Base-by-base conservation (phyloP, 2,329 filamentous ascomycete species). In the Xylariaceae sp. region DNA sequence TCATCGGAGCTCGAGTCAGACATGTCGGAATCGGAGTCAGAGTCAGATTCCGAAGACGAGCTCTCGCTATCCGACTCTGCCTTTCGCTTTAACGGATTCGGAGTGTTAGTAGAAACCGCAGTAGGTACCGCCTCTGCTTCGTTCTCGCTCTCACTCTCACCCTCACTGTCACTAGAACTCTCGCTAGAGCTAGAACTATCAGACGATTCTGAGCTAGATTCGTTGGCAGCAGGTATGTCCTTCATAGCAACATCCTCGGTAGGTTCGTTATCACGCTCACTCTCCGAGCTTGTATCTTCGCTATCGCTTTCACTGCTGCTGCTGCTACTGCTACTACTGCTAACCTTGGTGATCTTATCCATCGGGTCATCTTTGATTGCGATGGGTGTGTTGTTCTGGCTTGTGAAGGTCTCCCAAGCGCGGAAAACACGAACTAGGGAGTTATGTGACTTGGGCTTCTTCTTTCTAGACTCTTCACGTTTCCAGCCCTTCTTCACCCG, bases 31-130 rank as follows among this genome's bases (percentile, higher is more conserved):
- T 74, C 73, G 10, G 75, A 76, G 51, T 72, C 73, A 2, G 77
- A 78, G 37, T 72, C 71, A 2, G 73, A 74, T 46, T 70, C 67
- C 20, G 75, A 76, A 7, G 63, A 68, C 32, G 74, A 76, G 55
- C 73, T 78, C 61, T 72, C 71, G 66, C 70, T 74, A 43, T 71
- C 68, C 4, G 74, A 71, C 20, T 67, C 61, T 7, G 82, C 82
- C 75, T 85, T 83, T 40, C 83, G 79, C 67, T 88, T 88, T 56
- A 82, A 67, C 1, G 74, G 74, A 26, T 81, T 80, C n/a, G 40
- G 20, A 48, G 65, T 59, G 56, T 70, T 69, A 23, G 73, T 67
- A 9, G 55, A 54, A 18, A 67, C 52, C 49, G 73, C 63, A 20
- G 69, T 48, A 10, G 56, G 40, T 16, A 48, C 29, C 19, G 65